Conservation (phyloP, 2,329 filamentous ascomycete genomes). For the Fusarium sp. region DNA sequence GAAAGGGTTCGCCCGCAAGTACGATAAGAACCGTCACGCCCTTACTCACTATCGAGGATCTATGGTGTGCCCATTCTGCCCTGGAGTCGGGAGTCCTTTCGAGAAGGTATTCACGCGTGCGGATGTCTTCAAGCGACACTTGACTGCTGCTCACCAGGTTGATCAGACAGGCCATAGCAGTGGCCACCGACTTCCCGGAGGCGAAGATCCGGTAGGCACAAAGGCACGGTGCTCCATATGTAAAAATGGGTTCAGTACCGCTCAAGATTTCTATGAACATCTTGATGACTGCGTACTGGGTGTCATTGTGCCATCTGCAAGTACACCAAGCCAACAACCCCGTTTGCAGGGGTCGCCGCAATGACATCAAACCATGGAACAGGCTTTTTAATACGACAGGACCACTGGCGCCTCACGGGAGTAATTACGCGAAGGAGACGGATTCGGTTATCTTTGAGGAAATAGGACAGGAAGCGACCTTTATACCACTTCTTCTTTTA, state of each 20-base stretch:
- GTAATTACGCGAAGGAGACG: conserved; percentile 16
- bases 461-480: conserved; percentile 15
- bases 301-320: conserved; percentile 62
- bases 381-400: neutral
- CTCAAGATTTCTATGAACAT: conserved; percentile 98
- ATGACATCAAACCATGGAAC: conserved; percentile 1
- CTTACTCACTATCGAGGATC: conserved; percentile 97
- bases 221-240: conserved; percentile 94
- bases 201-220: conserved; percentile 51
- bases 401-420: conserved; percentile 3
- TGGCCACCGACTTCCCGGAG: conserved; percentile 59
- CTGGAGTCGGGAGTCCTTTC: conserved; percentile 84
- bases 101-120: conserved; percentile 97
- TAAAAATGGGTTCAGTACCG: conserved; percentile 79
- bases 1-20: conserved; percentile 96
- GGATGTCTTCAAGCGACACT: conserved; percentile 95
- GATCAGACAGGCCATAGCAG: conserved; percentile 95
- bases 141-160: conserved; percentile 92
- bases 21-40: conserved; percentile 97
- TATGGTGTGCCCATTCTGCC: conserved; percentile 97
- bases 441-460: conserved; percentile 14
- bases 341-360: conserved; percentile 26
- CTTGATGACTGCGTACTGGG: conserved; percentile 76
- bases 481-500: conserved; percentile 4
- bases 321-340: conserved; percentile 17